phyloP scores from a whole-genome alignment of 176 grass and related monocot genomes.

The Lolium perenne region DNA sequence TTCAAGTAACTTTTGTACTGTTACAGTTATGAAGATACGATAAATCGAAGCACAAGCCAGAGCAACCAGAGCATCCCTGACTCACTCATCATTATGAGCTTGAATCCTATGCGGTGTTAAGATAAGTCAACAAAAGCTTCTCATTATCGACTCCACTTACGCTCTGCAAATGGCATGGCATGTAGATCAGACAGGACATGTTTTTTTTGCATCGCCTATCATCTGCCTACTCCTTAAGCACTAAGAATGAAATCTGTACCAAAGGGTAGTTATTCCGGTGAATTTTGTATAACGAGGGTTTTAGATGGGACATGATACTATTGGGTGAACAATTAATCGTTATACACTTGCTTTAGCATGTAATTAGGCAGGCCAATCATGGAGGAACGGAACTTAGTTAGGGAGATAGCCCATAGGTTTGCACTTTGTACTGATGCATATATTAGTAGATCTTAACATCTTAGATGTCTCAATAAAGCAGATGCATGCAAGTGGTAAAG shows the following conservation, averaged over 20 bases:
- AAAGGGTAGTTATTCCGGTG: constrained; percentile 40
- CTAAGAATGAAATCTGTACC: constrained; percentile 59
- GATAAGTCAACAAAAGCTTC: constrained; percentile 55
- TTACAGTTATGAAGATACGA: constrained; percentile 23
- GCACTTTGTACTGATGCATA: constrained; percentile 45
- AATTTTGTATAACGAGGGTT: constrained; percentile 15
- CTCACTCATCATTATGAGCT: constrained; percentile 50
- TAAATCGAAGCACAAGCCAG: not conserved
- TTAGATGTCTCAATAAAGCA: constrained; percentile 46
- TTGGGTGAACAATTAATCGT: constrained; percentile 40
- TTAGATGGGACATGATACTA: constrained; percentile 48
- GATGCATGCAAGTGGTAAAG: constrained; percentile 50
- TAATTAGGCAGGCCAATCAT: constrained; percentile 49
- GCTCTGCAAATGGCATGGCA: constrained; percentile 39
- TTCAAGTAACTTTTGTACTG: constrained; percentile 30
- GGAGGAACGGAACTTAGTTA: constrained; percentile 43
- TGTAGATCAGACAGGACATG: constrained; percentile 41
- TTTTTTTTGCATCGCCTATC: constrained; percentile 39
- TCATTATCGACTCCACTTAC: constrained; percentile 38
- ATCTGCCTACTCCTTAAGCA: constrained; percentile 58
- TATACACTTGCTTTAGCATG: constrained; percentile 26
- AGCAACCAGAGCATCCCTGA: constrained; percentile 13
- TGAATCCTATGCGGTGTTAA: constrained; percentile 42
- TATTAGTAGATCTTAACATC: constrained; percentile 42
- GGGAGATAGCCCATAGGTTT: constrained; percentile 36